Conservation (phyloP, 345 rosid genomes). For the Citrus cavaleriei region DNA sequence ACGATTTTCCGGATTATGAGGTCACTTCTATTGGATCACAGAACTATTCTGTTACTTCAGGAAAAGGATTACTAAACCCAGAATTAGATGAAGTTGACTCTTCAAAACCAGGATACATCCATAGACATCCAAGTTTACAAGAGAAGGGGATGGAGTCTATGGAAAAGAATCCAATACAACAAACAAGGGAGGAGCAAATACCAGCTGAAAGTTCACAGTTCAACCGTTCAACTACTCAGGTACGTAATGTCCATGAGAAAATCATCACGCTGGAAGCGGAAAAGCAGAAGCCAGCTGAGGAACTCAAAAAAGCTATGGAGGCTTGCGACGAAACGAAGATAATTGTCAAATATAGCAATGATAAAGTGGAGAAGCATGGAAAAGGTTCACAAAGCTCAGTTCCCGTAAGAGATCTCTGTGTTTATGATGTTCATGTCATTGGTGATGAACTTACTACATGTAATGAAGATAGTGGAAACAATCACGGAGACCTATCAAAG, state of each 20-base stretch:
- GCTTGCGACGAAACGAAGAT: slow-evolving; percentile 10
- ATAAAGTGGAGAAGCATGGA: slow-evolving; percentile 18
- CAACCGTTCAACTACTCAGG: slow-evolving; percentile 13
- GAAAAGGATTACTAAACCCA: slow-evolving; percentile 38
- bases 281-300: slow-evolving; percentile 24
- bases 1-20: slow-evolving; percentile 23
- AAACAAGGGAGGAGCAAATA: slow-evolving; percentile 12
- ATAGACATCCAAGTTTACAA: slow-evolving; percentile 8
- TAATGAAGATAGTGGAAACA: slow-evolving; percentile 17
- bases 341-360: slow-evolving; percentile 10
- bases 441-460: slow-evolving; percentile 10
- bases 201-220: slow-evolving; percentile 7
- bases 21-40: slow-evolving; percentile 19
- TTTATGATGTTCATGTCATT: slow-evolving; percentile 50
- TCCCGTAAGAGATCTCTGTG: slow-evolving; percentile 12
- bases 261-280: slow-evolving; percentile 16
- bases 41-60: slow-evolving; percentile 28
- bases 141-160: slow-evolving; percentile 16
- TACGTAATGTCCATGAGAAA: slow-evolving; percentile 21
- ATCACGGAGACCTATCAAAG: slow-evolving; percentile 10
- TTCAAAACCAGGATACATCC: slow-evolving; percentile 14
- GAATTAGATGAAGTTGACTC: slow-evolving; percentile 27
- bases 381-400: slow-evolving; percentile 2
- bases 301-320: slow-evolving; percentile 6
- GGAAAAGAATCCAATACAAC: slow-evolving; percentile 15